Evolutionary conservation across 202 grass and related monocot genomes (phyloP).

Genomic region (Alloteropsis angusta): DNA sequence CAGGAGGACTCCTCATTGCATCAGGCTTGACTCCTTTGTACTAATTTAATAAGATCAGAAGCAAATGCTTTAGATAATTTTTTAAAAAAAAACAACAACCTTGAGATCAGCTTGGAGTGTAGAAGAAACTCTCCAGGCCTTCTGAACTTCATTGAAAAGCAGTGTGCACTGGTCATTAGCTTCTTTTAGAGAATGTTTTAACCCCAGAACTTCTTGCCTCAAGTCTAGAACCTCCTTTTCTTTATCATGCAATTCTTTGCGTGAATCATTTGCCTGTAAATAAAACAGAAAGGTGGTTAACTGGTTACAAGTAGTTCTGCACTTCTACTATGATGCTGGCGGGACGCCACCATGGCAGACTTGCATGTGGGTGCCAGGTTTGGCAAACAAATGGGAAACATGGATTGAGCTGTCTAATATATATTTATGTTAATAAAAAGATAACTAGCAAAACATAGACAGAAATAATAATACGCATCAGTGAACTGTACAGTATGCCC

Average conservation of each 20-base stretch:
- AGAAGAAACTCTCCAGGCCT: constrained; percentile 84
- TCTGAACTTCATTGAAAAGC: constrained; percentile 84
- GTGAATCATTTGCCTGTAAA: constrained; percentile 91
- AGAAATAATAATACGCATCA: not conserved
- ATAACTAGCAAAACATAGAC: not conserved
- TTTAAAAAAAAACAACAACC: constrained; percentile 38
- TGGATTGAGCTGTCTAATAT: not conserved
- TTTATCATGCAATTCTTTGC: constrained; percentile 88
- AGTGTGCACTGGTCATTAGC: constrained; percentile 82
- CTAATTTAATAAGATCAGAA: constrained; percentile 5
- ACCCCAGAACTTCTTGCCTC: constrained; percentile 55
- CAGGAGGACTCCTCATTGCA: not conserved
- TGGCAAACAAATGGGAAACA: not conserved
- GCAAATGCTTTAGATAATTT: not conserved
- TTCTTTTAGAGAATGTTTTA: constrained; percentile 84
- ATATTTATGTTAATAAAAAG: not conserved
- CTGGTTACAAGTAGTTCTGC: not conserved
- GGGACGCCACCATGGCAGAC: not conserved
- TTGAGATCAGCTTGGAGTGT: constrained; percentile 91
- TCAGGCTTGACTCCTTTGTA: not conserved
- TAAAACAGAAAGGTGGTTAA: constrained; percentile 24
- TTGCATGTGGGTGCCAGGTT: not conserved
- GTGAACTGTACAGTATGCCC: not conserved
- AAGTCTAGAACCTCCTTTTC: constrained; percentile 83
- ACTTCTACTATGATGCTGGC: not conserved